Base-by-base conservation (phyloP, 768 basidiomycete species). In the Tricholoma furcatifolium region DNA sequence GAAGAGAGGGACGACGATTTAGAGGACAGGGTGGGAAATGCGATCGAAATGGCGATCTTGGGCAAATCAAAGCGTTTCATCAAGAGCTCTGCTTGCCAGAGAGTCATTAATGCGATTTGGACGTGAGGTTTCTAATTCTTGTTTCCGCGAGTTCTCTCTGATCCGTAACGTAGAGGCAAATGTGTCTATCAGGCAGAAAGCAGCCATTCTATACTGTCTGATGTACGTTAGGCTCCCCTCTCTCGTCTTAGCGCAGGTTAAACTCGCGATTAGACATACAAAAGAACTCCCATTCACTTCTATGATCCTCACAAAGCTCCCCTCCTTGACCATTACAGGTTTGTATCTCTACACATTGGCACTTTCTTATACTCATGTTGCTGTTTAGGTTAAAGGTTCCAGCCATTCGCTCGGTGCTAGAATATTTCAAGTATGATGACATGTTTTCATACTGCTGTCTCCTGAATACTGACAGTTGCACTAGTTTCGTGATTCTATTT, bases 291-390 rank as follows among this genome's bases (percentile, higher is more conserved):
- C 10, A 81, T 97, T 31, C 91, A 94, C 66, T 88, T 96, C 60
- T 97, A 98, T 67, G 93, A 98, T 65, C 94, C 94, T 2, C 88
- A 93, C 63, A 91, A 85, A 65, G 94, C 94, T 0, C 92, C 94
- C 15, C 68, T 97, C n/a, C 80, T 98, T 6, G 93, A 98, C 64
- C 94, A 98, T 69, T 98, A 97, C 64, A 85, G 95, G 91, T 91
- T 50, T 30, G 78, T 65, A 14, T 36, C 24, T 32, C 36, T 40
- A 32, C 31, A 6, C 36, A 20, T 39, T 30, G 18, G 3, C 11
- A 12, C 31, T 8, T 20, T 6, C 53, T 39, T 3, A 41, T 32
- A 11, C 48, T 50, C 38, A 50, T 32, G 14, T n/a, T 23, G 6
- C 43, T 14, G 27, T n/a, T 35, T 46, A 92, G 91, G 12, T 80